Conservation (phyloP, 768 basidiomycete species). For the Nevesoporus exiguus region DNA sequence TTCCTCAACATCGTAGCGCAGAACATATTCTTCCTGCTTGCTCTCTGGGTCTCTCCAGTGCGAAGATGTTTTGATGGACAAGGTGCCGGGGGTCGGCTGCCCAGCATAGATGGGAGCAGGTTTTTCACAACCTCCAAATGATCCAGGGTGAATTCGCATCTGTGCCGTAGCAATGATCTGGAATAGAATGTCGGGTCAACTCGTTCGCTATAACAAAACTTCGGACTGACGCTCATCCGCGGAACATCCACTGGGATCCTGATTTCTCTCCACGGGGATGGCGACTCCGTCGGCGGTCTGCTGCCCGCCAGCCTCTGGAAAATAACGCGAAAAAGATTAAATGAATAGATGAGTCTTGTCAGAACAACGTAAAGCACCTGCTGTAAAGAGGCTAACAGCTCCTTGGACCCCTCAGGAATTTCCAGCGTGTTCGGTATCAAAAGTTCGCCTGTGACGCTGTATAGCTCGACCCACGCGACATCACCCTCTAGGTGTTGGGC, state of each 20-base stretch:
- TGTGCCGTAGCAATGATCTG: conserved; percentile 67
- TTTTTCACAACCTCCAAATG: conserved; percentile 35
- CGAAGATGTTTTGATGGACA: conserved; percentile 70
- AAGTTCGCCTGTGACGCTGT: conserved; percentile 69
- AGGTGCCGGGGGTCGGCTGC: conserved; percentile 69
- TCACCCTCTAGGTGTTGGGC: conserved; percentile 61
- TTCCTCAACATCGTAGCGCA: conserved; percentile 83
- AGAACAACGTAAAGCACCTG: conserved; percentile 28
- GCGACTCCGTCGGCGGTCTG: conserved; percentile 35
- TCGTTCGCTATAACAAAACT: not conserved
- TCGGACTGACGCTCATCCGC: conserved; percentile 62
- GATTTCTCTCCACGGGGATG: conserved; percentile 64
- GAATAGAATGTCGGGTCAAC: conserved; percentile 10
- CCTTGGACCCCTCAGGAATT: conserved; percentile 29
- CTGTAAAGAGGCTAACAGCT: conserved; percentile 25
- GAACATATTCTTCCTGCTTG: conserved; percentile 43
- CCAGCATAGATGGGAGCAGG: conserved; percentile 69
- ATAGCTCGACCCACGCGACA: conserved; percentile 65
- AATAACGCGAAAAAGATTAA: conserved; percentile 26
- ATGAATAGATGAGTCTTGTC: conserved; percentile 25
- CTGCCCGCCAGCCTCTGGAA: conserved; percentile 38
- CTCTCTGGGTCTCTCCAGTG: conserved; percentile 63
- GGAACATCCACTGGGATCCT: conserved; percentile 86
- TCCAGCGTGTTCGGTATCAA: conserved; percentile 43
- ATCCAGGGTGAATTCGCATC: conserved; percentile 46